Percentiles rank a stretch among this genome's conserved stretches.
phyloP scores from a whole-genome alignment of 805 yeast species.

The Candida methanosorbosa region DNA sequence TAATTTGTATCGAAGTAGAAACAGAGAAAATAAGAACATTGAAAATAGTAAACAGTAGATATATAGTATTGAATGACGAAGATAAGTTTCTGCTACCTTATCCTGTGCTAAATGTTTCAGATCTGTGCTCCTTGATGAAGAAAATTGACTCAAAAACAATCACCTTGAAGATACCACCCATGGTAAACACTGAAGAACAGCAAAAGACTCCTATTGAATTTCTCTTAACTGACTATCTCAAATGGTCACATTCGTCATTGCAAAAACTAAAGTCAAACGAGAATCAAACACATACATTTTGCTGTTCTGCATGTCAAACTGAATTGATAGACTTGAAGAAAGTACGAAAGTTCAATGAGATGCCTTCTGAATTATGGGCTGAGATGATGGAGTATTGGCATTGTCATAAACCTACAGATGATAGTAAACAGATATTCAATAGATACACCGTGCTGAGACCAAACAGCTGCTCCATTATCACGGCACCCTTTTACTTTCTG shows the following conservation, averaged over 20 bases:
- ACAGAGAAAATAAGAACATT: not conserved
- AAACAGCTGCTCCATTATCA: conserved; percentile 28
- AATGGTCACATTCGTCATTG: no score
- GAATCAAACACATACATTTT: no score
- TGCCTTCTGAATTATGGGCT: conserved; percentile 92
- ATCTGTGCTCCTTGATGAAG: not conserved
- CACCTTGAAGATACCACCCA: conserved; percentile 2
- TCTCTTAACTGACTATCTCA: conserved; percentile 11
- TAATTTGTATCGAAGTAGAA: conserved; percentile 8
- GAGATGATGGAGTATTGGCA: conserved; percentile 98
- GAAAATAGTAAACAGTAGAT: not conserved
- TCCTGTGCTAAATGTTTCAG: not conserved
- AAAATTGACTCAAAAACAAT: not conserved
- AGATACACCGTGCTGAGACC: conserved; percentile 41
- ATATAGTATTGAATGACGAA: not conserved
- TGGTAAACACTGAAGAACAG: not conserved
- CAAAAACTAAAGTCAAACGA: no score
- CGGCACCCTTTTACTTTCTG: conserved; percentile 51
- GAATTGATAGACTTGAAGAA: conserved; percentile 22
- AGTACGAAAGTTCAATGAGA: conserved; percentile 34
- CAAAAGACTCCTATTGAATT: conserved; percentile 1
- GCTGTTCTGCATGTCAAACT: conserved; percentile 10
- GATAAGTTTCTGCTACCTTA: not conserved
- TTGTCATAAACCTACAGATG: conserved; percentile 65
- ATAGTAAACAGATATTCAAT: conserved; percentile 11